phyloP scores from a whole-genome alignment of 352 stramenopile species.

The Phytopythium mirpurense region DNA sequence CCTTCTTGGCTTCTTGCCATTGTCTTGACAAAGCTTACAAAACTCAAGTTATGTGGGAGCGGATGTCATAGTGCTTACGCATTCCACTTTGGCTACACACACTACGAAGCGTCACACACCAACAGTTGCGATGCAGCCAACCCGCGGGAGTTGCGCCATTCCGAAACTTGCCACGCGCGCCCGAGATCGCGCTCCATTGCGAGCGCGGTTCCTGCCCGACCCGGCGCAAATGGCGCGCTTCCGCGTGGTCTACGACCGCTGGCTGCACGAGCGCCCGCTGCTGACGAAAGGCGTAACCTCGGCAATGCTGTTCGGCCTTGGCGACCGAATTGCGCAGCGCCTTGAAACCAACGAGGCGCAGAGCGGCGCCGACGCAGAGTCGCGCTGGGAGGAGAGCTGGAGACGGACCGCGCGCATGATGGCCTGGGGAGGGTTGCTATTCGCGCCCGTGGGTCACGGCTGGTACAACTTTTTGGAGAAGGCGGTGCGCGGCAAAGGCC shows the following conservation, averaged over 20 bases:
- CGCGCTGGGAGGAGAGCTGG: slow-evolving; percentile 10
- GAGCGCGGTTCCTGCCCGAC: too few relatives aligned
- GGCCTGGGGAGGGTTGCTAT: slow-evolving; percentile 83
- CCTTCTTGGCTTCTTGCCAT: neutral
- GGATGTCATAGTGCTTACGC: neutral
- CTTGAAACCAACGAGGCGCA: neutral
- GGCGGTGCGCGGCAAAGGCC: slow-evolving; percentile 18
- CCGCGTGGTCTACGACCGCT: slow-evolving; percentile 43
- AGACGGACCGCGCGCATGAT: slow-evolving; percentile 54
- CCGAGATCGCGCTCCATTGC: neutral
- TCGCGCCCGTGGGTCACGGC: slow-evolving; percentile 84
- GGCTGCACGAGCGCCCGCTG: slow-evolving; percentile 43
- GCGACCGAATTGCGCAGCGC: slow-evolving; percentile 19
- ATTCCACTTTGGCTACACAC: neutral
- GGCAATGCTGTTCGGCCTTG: slow-evolving; percentile 55
- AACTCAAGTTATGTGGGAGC: neutral
- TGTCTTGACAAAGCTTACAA: neutral
- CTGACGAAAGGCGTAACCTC: slow-evolving; percentile 72
- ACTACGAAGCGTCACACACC: neutral
- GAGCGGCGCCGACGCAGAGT: slow-evolving; percentile 8
- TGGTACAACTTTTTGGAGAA: slow-evolving; percentile 89
- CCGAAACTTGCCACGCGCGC: neutral
- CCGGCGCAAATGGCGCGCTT: slow-evolving; percentile 30
- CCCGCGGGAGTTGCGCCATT: neutral
- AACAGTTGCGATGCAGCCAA: too few relatives aligned